These are phyloP conservation scores for Paraleonurus japonicus DNA, from an alignment of 257 asterid species.

Conservation along the genomic window DNA sequence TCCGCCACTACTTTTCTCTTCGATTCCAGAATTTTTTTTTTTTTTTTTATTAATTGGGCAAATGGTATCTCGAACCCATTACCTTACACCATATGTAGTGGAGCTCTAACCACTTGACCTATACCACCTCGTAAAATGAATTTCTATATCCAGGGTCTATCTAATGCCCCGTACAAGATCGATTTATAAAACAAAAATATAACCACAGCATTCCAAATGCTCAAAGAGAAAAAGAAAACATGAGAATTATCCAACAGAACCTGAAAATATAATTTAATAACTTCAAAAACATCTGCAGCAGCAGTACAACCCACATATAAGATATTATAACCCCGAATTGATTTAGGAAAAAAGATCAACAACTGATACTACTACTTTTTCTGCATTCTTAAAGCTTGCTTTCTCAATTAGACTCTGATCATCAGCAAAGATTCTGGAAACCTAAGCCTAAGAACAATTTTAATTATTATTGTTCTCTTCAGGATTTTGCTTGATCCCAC, in stretches of 20 bases:
- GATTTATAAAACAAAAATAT: not conserved
- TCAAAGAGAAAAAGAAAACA: not conserved
- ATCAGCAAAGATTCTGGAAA: not conserved
- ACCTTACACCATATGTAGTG: too few species aligned
- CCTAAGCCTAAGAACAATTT: slow-evolving; percentile 8
- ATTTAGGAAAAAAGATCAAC: not conserved
- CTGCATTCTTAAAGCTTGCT: not conserved
- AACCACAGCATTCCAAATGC: not conserved
- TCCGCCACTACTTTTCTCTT: not conserved
- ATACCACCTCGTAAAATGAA: too few species aligned
- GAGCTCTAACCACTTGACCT: too few species aligned
- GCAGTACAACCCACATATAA: not conserved
- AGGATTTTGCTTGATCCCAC: slow-evolving; percentile 68
- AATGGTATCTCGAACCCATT: too few species aligned
- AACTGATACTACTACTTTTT: not conserved
- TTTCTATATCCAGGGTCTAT: not conserved
- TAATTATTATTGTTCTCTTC: slow-evolving; percentile 34
- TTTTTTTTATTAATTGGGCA: too few species aligned
- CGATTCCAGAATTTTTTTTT: not conserved
- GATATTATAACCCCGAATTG: not conserved
- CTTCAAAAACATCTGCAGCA: not conserved
- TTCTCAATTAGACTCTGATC: not conserved
- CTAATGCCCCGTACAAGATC: too few species aligned
- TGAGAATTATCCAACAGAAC: not conserved
- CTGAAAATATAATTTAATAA: not conserved